A percentile compares a stretch with the other conserved stretches of the same genome.
These are phyloP conservation scores for Xanthoparmelia taractica DNA, from an alignment of 495 filamentous ascomycete species.

Conservation along the genomic window DNA sequence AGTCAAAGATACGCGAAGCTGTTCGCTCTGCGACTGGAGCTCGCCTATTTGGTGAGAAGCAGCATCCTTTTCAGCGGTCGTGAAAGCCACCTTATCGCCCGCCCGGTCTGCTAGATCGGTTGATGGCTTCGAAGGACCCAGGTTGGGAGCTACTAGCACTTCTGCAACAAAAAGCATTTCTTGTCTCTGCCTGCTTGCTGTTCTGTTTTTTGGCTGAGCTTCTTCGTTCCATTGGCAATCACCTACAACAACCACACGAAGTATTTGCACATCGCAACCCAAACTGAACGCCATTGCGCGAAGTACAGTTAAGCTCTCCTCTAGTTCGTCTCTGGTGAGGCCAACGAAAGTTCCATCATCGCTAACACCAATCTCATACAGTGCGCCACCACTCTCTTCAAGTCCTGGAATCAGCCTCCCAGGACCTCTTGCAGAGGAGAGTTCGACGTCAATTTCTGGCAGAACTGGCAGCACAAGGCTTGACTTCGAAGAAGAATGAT, in stretches of 20 bases:
- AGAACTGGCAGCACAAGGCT: constrained; percentile 66
- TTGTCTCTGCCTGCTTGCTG: constrained; percentile 28
- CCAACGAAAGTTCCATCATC: constrained; percentile 92
- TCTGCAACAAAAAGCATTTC: constrained; percentile 82
- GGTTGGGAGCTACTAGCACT: constrained; percentile 62
- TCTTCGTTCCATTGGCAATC: constrained; percentile 69
- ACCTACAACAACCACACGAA: constrained; percentile 78
- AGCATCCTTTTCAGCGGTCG: background rate
- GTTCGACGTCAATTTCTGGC: constrained; percentile 51
- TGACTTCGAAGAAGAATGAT: constrained; percentile 67
- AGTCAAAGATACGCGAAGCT: constrained; percentile 84
- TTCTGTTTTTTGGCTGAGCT: constrained; percentile 24
- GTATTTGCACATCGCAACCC: constrained; percentile 78
- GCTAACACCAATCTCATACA: constrained; percentile 94
- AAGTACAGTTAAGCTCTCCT: constrained; percentile 78
- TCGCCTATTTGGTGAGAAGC: constrained; percentile 13
- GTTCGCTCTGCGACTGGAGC: constrained; percentile 48
- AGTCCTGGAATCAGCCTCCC: constrained; percentile 67
- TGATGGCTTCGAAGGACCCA: constrained; percentile 38
- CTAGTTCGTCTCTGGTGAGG: constrained; percentile 80
- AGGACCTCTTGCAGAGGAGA: constrained; percentile 47
- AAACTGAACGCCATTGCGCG: constrained; percentile 85
- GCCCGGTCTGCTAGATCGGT: background rate
- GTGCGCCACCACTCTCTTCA: constrained; percentile 83
- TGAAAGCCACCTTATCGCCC: background rate